A percentile compares a stretch with the other conserved stretches of the same genome.
These are phyloP conservation scores for Malassezia furfur DNA, from an alignment of 1,284 basidiomycete species.

Conservation along the genomic window DNA sequence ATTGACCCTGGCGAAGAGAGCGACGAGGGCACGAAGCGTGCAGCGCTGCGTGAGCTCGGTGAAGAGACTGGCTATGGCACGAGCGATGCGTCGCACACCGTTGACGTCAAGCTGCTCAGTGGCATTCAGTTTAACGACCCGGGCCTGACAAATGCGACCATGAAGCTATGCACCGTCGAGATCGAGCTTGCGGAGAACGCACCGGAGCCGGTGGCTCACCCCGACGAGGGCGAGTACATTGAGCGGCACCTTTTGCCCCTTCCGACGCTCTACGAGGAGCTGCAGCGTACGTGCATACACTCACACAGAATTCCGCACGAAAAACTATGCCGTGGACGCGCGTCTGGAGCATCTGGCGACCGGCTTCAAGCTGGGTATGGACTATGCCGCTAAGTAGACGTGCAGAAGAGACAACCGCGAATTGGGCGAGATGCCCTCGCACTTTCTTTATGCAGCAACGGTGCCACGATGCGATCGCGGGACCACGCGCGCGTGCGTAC, in stretches of 20 bases:
- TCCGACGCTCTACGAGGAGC: constrained; percentile 24
- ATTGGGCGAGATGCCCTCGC: no score
- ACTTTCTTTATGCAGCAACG: no score
- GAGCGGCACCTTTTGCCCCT: constrained; percentile 42
- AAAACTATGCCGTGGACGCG: constrained; percentile 39
- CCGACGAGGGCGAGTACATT: constrained; percentile 45
- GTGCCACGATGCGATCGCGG: no score
- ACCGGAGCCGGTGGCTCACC: constrained; percentile 39
- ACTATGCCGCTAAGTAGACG: not conserved
- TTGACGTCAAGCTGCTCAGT: constrained; percentile 28
- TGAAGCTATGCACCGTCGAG: constrained; percentile 39
- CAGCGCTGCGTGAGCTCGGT: constrained; percentile 36
- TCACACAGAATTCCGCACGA: constrained; percentile 27
- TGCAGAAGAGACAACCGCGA: no score
- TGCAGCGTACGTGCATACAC: constrained; percentile 23
- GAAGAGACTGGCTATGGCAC: constrained; percentile 47
- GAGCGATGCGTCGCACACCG: constrained; percentile 24
- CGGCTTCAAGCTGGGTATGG: constrained; percentile 27
- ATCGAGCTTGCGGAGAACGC: constrained; percentile 36
- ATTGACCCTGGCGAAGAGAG: constrained; percentile 42
- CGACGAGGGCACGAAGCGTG: constrained; percentile 33
- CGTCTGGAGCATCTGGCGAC: constrained; percentile 40
- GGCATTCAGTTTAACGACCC: constrained; percentile 40
- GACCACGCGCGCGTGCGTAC: no score
- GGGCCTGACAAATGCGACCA: constrained; percentile 37